Evolutionary conservation across 2,329 filamentous ascomycete genomes (phyloP).

Genomic region (Phyllachora maydis): DNA sequence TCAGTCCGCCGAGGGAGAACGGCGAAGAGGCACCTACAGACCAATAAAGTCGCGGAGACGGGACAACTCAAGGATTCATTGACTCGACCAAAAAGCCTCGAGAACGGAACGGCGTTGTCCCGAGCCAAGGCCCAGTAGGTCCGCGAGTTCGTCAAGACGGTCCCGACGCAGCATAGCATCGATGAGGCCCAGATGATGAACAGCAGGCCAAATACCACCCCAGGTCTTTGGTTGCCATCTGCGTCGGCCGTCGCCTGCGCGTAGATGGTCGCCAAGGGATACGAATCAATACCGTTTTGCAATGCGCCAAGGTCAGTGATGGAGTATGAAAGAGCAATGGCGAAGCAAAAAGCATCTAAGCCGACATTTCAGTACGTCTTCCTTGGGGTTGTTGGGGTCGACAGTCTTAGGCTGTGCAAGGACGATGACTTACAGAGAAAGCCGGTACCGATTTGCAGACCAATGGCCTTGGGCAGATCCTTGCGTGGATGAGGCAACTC

Average conservation of each 20-base stretch:
- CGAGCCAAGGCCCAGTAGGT: slow-evolving; percentile 33
- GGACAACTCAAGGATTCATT: slow-evolving; percentile 33
- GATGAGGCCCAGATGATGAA: slow-evolving; percentile 32
- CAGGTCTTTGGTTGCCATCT: slow-evolving; percentile 21
- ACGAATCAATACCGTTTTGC: slow-evolving; percentile 25
- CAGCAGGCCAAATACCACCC: slow-evolving; percentile 33
- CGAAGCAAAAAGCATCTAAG: slow-evolving; percentile 30
- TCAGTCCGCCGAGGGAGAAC: neutral
- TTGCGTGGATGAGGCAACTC: slow-evolving; percentile 26
- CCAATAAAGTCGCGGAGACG: slow-evolving; percentile 34
- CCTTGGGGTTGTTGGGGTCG: neutral
- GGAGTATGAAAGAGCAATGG: slow-evolving; percentile 28
- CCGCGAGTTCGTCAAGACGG: slow-evolving; percentile 23
- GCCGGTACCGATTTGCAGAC: slow-evolving; percentile 23
- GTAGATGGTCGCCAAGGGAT: slow-evolving; percentile 44
- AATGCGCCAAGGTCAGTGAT: slow-evolving; percentile 33
- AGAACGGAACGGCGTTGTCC: slow-evolving; percentile 38
- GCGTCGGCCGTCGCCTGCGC: slow-evolving; percentile 26
- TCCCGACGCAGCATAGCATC: slow-evolving; percentile 25
- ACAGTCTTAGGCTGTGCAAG: slow-evolving; percentile 7
- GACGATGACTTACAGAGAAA: slow-evolving; percentile 19
- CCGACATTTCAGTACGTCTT: slow-evolving; percentile 22
- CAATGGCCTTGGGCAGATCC: slow-evolving; percentile 28
- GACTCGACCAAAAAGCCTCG: slow-evolving; percentile 27
- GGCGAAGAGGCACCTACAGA: slow-evolving; percentile 8